These are phyloP conservation scores for Backusella liffmaniae DNA, from an alignment of 192 early-diverging fungal genomes.

Conservation along the genomic window DNA sequence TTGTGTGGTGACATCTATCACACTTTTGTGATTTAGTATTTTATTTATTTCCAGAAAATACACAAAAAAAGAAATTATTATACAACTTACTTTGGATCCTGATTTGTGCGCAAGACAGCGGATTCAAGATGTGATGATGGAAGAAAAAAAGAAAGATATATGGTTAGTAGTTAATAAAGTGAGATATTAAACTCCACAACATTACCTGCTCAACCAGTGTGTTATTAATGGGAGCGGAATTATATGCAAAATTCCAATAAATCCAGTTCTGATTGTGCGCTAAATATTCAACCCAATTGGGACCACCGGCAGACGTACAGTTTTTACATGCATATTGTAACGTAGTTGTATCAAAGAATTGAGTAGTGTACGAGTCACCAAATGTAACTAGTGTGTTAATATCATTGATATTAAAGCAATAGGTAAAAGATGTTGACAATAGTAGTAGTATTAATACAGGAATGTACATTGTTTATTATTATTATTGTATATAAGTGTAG, in stretches of 20 bases:
- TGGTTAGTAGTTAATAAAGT: neutral
- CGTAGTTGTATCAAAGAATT: neutral
- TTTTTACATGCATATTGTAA: constrained; percentile 5
- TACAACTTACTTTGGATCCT: constrained; percentile 3
- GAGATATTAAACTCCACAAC: too few relatives aligned
- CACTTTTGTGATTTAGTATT: neutral
- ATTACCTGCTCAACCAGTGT: constrained; percentile 11
- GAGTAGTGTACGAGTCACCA: constrained; percentile 23
- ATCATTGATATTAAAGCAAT: neutral
- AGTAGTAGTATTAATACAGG: neutral
- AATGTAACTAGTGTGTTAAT: constrained; percentile 17
- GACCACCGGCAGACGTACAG: constrained; percentile 11
- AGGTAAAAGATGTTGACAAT: neutral
- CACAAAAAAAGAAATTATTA: neutral
- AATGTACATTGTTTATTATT: neutral
- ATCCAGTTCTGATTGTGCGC: neutral
- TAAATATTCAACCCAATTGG: constrained; percentile 26
- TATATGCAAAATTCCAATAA: constrained; percentile 22
- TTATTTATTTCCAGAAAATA: constrained; percentile 7
- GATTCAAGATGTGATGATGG: neutral
- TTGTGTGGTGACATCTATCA: constrained; percentile 20
- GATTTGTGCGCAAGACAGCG: too few relatives aligned
- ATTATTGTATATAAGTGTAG: neutral
- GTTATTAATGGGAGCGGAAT: constrained; percentile 18
- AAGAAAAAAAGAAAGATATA: neutral